Evolutionary conservation across 495 filamentous ascomycete species (phyloP), one percentile per base, ranked within the genome.

Genomic region (Copromyces sp.): DNA sequence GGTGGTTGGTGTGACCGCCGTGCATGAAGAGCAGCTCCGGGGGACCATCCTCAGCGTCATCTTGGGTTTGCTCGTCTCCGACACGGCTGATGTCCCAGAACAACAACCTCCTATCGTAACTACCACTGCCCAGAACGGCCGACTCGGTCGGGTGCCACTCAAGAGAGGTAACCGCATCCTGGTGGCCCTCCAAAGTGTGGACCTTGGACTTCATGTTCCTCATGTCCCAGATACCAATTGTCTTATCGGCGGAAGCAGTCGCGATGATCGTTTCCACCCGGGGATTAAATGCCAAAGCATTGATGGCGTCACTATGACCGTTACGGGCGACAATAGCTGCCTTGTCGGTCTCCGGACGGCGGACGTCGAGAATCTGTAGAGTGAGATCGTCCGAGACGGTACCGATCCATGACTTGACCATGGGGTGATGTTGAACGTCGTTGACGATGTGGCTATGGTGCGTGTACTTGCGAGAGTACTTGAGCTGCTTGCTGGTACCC

Each of bases 1-100:
- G 90, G 71, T 94, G 91, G 79, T 97, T 97, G 17, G 95, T 99
- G 83, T 98, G 96, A 32, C 96, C 96, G 73, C 95, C 96, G 76
- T 99, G 96, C 95, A 99, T 99, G 80, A 99, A 99, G 16, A 97
- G 83, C 91, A 99, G 86, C 80, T 99, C 96, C 47, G 96, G 95
- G 9, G 94, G 93, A 1, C 96, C 96, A 80, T 99, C 96, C 75
- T 98, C 96, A n/a, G 89, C 89, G 81, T 99, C 96, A 71, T 98
- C 96, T 0, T 93, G 92, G 9, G 90, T 91, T 82, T 98, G 96
- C 82, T 99, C 96, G 75, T 96, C 93, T 32, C 96, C 96, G 42
- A 94, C 90, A 71, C 89, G 87, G 81, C 92, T 93, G 39, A 97
- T 83, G 78, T 99, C 96, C 95, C 95, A 99, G 84, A 98, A 95